Evolutionary conservation across 352 stramenopile genomes (phyloP), one percentile per base, ranked within the genome.

Genomic region (Phytophthora nicotianae): DNA sequence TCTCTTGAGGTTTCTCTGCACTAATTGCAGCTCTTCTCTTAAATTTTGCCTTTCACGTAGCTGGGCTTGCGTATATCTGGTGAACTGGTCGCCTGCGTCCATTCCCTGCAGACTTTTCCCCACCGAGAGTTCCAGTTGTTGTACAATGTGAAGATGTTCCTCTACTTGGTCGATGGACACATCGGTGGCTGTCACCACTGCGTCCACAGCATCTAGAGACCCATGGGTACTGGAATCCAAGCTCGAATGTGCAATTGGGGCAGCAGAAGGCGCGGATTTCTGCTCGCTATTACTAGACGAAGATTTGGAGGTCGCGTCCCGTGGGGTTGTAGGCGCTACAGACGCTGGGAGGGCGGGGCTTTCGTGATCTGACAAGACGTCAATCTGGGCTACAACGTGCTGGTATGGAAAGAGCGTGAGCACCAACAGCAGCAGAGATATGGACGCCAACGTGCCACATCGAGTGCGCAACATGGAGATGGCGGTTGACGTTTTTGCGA

Each of bases 151-250:
- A 8, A 93, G 58, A 72, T 93, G 85, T 17, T 84, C 78, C 54
- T 89, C 82, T 6, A 93, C 82, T 59, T 90, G 81, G 54, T 90
- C 75, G 37, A 93, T 93, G 4, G 84, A 90, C 2, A 89, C 55
- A 43, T 92, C 79, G 6, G 74, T 52, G 61, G 72, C 68, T 29
- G 56, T 62, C 21, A 55, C 60, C 32, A 72, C 60, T 16, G 58
- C 56, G 5, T 41, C 37, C 8, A 63, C 38, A 38, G n/a, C 19
- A 13, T 50, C 48, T 32, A 50, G 42, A 6, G 67, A 75, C 5
- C 67, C 67, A 35, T 24, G 7, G 9, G 8, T 33, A 29, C 67
- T 75, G 16, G 56, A 54, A 50, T 62, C 56, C 5, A 65, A 17
- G 40, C 62, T 75, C 17, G 49, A 53, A 59, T 47, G 9, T 38